Base-by-base conservation (phyloP, 2,329 filamentous ascomycete genomes). In the Diaporthe sp. region DNA sequence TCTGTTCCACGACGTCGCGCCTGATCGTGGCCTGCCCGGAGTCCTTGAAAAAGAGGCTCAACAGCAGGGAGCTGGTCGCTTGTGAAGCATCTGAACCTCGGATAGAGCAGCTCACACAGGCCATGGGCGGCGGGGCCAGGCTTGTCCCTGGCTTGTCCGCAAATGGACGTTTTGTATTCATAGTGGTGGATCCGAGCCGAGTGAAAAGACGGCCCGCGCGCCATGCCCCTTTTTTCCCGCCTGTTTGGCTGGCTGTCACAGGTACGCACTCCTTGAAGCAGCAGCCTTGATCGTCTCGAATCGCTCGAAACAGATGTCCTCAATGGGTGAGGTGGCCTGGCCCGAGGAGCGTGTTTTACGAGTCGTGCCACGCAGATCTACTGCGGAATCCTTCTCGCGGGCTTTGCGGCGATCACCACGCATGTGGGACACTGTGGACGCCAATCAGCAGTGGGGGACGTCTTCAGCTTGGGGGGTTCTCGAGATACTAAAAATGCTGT, bases 201-300 rank as follows among this genome's bases (percentile, higher is more conserved):
- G 22, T 63, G 47, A 58, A 63, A 53, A 27, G 59, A 71, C 70
- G 70, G 70, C 56, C 70, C 70, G 70, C 56, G 70, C 70, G 70
- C 70, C 70, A 53, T 63, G 44, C 56, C 70, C 70, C 56, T 32
- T 63, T 71, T 71, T 53, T 32, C 35, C 66, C 53, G 50, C 35
- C 66, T 35, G 66, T 70, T 37, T 68, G 47, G 63, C 63, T 50
- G 44, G 44, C 66, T 58, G 70, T 71, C 32, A 55, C 70, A 55
- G 70, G 63, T 68, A 51, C n/a, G 32, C 47, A 53, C 63, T 68
- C 47, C 63, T 68, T 68, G 63, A 68, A 68, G 63, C 63, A 68
- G 47, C 63, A 68, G 63, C 63, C 63, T 51, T 68, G 63, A 53
- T 47, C 32, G 63, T 68, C 63, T 53, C 63, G 63, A 53, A 53